Base-by-base conservation (phyloP, 495 filamentous ascomycete genomes). In the Penicillium mononematosum region DNA sequence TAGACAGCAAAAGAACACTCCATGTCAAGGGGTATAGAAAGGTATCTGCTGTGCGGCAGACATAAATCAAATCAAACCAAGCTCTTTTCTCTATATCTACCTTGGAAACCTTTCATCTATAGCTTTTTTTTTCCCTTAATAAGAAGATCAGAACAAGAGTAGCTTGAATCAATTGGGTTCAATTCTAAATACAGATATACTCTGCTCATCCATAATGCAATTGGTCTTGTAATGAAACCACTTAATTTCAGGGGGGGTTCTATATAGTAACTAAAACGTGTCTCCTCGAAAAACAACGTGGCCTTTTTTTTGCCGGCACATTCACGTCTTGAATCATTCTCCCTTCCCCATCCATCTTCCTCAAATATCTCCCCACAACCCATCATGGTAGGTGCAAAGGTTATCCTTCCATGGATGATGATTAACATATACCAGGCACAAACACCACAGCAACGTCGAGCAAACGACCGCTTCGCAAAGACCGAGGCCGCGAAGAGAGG, bases 371-470 rank as follows among this genome's bases (percentile, higher is more conserved):
- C 31, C 16, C 42, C 36, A n/a, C 29, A 54, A 36, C 14, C n/a
- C n/a, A 53, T 34, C 38, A 53, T 43, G 50, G 39, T 32, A 43
- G 43, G 38, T 53, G 8, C 3, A 43, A 43, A 12, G 4, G 31
- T 5, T 22, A 10, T 20, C 2, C 0, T 42, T 1, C 7, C 1
- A 3, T 41, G 49, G 20, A 36, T 45, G 24, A 29, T 22, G 8
- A 45, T 53, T 54, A 53, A 36, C 27, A 32, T 36, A 8, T 48
- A 5, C 20, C 62, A 98, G 92, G 88, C 88, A 27, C 94, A 98
- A 87, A 98, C 94, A 58, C 92, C 91, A 29, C 84, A 92, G 71
- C 95, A 98, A 78, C 88, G 92, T 61, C 85, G 84, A 66, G 88
- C 89, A 38, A 98, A 98, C 76, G 85, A 86, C 56, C 87, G 86